A percentile compares a stretch with the other conserved stretches of the same genome.
phyloP scores from a whole-genome alignment of 495 filamentous ascomycete species.

The Penicillium coprophilum region DNA sequence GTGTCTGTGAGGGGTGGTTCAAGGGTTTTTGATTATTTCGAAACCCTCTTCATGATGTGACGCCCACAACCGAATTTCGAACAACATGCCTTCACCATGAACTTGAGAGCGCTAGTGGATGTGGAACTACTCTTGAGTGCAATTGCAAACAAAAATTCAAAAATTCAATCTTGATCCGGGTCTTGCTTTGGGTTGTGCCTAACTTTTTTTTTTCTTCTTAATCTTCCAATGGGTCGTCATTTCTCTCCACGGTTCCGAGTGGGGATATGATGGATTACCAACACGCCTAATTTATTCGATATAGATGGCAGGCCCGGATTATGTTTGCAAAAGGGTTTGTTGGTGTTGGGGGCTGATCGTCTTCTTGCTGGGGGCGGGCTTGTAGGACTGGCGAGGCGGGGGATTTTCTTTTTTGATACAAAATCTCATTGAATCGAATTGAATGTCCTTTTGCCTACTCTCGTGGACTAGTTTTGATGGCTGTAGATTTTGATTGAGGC shows the following conservation, averaged over 20 bases:
- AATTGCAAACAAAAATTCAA: conserved; percentile 12
- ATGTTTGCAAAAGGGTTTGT: neutral
- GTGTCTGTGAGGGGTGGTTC: conserved; percentile 18
- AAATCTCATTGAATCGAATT: conserved; percentile 37
- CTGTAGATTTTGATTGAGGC: neutral
- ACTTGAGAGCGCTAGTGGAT: conserved; percentile 32
- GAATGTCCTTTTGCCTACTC: conserved; percentile 22
- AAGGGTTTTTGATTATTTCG: conserved; percentile 16
- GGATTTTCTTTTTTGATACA: conserved; percentile 26
- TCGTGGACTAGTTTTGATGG: neutral
- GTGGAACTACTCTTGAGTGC: conserved; percentile 23
- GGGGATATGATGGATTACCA: conserved; percentile 1
- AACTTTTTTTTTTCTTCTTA: neutral
- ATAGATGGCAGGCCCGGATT: conserved; percentile 8
- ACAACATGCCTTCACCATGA: conserved; percentile 8
- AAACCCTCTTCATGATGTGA: conserved; percentile 27
- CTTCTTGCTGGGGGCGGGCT: conserved; percentile 14
- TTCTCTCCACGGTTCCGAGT: conserved; percentile 8
- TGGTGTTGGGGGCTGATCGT: conserved; percentile 3
- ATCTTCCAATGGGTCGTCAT: conserved; percentile 1
- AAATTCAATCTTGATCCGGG: conserved; percentile 9
- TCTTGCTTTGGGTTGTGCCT: conserved; percentile 4
- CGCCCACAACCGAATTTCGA: conserved; percentile 20
- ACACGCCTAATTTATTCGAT: neutral
- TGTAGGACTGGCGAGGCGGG: conserved; percentile 18